Conservation (phyloP, 495 filamentous ascomycete genomes). For the Endocarpon pusillum region DNA sequence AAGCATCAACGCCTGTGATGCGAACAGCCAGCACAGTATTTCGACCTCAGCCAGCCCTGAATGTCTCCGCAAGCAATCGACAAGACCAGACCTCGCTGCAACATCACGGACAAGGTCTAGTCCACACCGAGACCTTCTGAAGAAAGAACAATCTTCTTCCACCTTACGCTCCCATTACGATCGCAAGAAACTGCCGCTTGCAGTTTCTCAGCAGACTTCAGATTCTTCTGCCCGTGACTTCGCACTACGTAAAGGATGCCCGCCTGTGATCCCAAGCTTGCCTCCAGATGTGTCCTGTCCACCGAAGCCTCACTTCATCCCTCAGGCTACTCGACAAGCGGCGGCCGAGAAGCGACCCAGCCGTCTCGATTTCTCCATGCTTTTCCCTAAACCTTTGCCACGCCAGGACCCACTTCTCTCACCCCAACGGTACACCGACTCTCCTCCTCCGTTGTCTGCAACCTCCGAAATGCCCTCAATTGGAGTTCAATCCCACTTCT, state of each 20-base stretch:
- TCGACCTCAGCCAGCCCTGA: too few relatives aligned
- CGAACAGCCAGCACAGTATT: too few relatives aligned
- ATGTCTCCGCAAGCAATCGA: too few relatives aligned
- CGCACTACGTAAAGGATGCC: conserved; percentile 9
- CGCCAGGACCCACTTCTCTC: conserved; percentile 21
- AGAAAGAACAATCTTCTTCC: conserved; percentile 4
- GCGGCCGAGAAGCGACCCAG: conserved; percentile 22
- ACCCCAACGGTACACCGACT: conserved; percentile 28
- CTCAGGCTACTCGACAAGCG: not conserved
- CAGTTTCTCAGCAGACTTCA: conserved; percentile 15
- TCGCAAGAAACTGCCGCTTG: conserved; percentile 7
- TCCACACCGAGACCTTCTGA: conserved; percentile 1
- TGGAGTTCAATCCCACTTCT: conserved; percentile 6
- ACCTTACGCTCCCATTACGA: conserved; percentile 10
- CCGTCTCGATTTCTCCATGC: conserved; percentile 26
- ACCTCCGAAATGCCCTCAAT: conserved; percentile 18
- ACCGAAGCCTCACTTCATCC: not conserved
- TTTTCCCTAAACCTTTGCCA: conserved; percentile 29
- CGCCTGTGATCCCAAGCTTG: conserved; percentile 2
- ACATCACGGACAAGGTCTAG: conserved; percentile 1
- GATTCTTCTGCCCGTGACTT: conserved; percentile 13
- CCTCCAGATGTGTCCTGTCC: not conserved
- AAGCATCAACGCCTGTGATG: too few relatives aligned
- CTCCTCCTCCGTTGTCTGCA: conserved; percentile 25
- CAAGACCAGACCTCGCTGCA: conserved; percentile 5